Conservation (phyloP, 139 green algal genomes). For the Raphidocelis subcapitata region DNA sequence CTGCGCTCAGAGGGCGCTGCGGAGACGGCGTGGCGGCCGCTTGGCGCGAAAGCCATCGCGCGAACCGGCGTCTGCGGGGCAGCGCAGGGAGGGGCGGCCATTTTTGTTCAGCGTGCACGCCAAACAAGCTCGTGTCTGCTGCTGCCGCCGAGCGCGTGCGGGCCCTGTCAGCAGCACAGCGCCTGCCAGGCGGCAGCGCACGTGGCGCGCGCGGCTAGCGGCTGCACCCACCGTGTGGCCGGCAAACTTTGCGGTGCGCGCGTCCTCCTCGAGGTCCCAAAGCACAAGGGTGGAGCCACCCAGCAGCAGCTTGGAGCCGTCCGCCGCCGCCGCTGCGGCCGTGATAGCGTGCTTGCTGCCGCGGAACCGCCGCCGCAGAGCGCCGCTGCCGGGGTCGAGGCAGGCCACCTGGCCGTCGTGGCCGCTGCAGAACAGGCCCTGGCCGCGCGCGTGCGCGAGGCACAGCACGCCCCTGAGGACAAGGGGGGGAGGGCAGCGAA, state of each 20-base stretch:
- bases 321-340: conserved; percentile 43
- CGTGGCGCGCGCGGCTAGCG: no score
- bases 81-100: not conserved
- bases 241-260: conserved; percentile 54
- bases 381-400: conserved; percentile 6
- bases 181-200: no score
- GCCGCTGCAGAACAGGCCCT: conserved; percentile 19
- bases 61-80: conserved; percentile 38
- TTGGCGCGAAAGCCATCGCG: conserved; percentile 44
- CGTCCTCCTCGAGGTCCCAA: conserved; percentile 48
- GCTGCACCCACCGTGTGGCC: conserved; percentile 58
- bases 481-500: not conserved
- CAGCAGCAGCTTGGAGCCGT: conserved; percentile 41
- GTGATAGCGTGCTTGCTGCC: conserved; percentile 56
- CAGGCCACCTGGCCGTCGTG: conserved; percentile 13
- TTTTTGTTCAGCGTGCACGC: not conserved
- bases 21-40: conserved; percentile 49
- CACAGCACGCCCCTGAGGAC: conserved; percentile 39
- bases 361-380: conserved; percentile 31
- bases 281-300: conserved; percentile 54
- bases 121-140: not conserved
- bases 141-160: not conserved
- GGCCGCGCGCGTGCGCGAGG: conserved; percentile 18
- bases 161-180: no score
- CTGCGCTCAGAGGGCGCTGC: conserved; percentile 51